Evolutionary conservation across 1,284 basidiomycete genomes (phyloP), one percentile per base, ranked within the genome.

Genomic region (Tilletia indica): DNA sequence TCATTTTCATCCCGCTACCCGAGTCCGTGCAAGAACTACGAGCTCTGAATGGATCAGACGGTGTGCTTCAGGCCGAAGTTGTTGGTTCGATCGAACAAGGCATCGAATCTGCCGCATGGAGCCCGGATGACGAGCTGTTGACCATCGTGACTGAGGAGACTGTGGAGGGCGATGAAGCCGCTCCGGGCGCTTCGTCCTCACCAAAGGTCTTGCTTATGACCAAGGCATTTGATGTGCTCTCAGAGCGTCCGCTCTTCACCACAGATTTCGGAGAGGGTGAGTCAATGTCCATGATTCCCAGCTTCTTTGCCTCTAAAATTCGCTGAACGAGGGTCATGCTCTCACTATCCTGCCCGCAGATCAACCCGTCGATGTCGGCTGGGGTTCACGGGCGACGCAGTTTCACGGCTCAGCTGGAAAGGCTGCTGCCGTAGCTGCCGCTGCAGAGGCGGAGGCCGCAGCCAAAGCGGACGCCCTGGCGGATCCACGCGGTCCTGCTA

Each of bases 371-470:
- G 93, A 95, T 78, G 93, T 98, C 70, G 97, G 97, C 9, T 99
- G 97, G 97, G 97, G 97, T 39, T 93, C 93, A 3, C 97, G 96
- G 82, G 89, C 92, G 79, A 99, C 97, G 0, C 97, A 99, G 83
- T 99, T 99, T 83, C 95, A 98, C 79, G 97, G 97, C 14, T 95
- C 94, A 0, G 87, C 94, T 3, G 97, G 97, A 39, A 99, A 98
- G 84, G 87, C 89, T 9, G 92, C 92, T 3, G 93, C 93, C 0
- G 80, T 85, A 34, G 79, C 86, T 1, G 80, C 85, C 1, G 89
- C 89, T 73, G 87, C 88, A 0, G 84, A 88, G 0, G 83, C 87
- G 34, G 84, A 86, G 36, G 79, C 87, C 8, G 78, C 80, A 2
- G 73, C 73, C 67, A 73, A 71, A 58, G 70, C 70, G 63, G 72